Evolutionary conservation across 257 asterid species (phyloP).

Genomic region (Schizonepeta tenuifolia): DNA sequence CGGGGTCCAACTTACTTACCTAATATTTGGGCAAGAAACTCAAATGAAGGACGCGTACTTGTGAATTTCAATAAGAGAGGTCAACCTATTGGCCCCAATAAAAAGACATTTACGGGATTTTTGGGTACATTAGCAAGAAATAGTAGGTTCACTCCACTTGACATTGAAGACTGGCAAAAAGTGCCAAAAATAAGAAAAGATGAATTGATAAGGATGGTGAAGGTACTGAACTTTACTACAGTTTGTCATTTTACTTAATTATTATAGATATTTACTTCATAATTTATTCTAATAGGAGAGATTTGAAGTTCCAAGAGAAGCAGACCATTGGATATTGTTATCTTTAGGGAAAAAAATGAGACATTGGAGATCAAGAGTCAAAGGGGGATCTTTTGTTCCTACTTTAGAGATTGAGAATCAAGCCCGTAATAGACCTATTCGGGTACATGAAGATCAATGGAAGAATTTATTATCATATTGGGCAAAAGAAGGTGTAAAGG

Average conservation of each 20-base stretch:
- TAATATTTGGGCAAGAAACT: too few species aligned
- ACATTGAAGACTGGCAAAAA: background rate
- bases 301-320: background rate
- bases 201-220: background rate
- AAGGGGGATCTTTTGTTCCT: background rate
- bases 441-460: conserved; percentile 18
- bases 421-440: background rate
- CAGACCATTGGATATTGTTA: background rate
- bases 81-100: too few species aligned
- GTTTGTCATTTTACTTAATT: background rate
- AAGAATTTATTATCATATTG: conserved; percentile 4
- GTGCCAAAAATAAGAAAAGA: conserved; percentile 4
- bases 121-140: too few species aligned
- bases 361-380: conserved; percentile 3
- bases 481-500: background rate
- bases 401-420: background rate
- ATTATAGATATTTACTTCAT: background rate
- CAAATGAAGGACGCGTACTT: too few species aligned
- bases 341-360: conserved; percentile 2
- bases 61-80: too few species aligned
- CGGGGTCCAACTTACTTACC: too few species aligned
- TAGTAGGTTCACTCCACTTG: background rate
- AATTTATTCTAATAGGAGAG: background rate
- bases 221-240: background rate
- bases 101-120: too few species aligned